Evolutionary conservation across 2,329 filamentous ascomycete species (phyloP).

Genomic region (Sporothrix mexicana): DNA sequence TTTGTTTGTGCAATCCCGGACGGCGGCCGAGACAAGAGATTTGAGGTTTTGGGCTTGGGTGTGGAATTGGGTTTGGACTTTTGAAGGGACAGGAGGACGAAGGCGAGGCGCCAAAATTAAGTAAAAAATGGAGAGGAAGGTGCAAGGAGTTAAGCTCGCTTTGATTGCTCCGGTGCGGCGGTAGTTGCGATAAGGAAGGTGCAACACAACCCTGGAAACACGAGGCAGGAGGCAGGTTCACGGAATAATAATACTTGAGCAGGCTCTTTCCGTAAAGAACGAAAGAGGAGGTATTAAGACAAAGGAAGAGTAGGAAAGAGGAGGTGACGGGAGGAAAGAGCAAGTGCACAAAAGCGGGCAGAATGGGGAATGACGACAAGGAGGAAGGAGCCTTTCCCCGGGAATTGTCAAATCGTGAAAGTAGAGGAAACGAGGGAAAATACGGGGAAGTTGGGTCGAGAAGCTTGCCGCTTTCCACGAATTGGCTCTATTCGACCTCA

Average conservation of each 20-base stretch:
- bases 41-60: neutral
- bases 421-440: conserved; percentile 2
- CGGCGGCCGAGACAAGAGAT: neutral
- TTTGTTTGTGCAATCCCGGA: neutral
- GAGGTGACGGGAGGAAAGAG: neutral
- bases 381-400: conserved; percentile 17
- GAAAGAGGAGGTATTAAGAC: neutral
- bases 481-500: no score
- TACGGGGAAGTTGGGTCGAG: conserved; percentile 4
- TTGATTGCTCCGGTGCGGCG: conserved; percentile 28
- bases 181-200: conserved; percentile 17
- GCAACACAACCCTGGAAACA: neutral
- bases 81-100: conserved; percentile 3
- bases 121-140: neutral
- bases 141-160: conserved; percentile 25
- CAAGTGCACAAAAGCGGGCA: neutral
- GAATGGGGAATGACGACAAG: conserved; percentile 24
- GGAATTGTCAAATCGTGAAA: conserved; percentile 2
- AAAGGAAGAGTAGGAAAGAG: neutral
- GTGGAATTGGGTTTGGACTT: no score
- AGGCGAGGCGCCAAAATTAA: conserved; percentile 12
- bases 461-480: neutral
- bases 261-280: neutral
- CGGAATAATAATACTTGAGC: neutral
- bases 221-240: no score